These are phyloP conservation scores for Cladosporium sp. DNA, from an alignment of 2,329 filamentous ascomycete genomes.

Conservation along the genomic window DNA sequence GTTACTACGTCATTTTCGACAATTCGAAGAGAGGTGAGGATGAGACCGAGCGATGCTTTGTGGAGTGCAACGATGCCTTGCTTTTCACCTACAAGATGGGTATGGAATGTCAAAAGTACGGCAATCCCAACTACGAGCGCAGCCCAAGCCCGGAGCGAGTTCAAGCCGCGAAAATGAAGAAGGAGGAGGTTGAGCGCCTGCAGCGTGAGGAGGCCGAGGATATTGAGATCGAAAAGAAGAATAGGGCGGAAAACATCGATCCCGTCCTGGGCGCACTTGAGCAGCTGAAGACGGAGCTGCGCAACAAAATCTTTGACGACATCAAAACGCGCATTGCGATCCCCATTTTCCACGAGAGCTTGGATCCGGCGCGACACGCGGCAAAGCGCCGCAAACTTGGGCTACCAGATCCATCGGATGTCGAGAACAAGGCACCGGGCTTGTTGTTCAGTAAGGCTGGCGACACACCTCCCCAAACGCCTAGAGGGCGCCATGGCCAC, in stretches of 20 bases:
- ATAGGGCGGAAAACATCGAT: slow-evolving; percentile 83
- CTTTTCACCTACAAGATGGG: slow-evolving; percentile 92
- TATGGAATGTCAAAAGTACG: slow-evolving; percentile 78
- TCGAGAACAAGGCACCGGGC: slow-evolving; percentile 57
- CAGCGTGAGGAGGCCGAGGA: slow-evolving; percentile 77
- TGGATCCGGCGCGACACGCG: slow-evolving; percentile 78
- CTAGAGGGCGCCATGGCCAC: slow-evolving; percentile 50
- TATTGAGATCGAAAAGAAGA: slow-evolving; percentile 84
- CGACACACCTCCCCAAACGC: slow-evolving; percentile 66
- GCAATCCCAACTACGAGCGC: slow-evolving; percentile 63
- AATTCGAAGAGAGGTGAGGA: slow-evolving; percentile 73
- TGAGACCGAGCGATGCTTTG: slow-evolving; percentile 79
- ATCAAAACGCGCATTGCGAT: slow-evolving; percentile 85
- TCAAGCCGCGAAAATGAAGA: slow-evolving; percentile 52
- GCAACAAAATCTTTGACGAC: slow-evolving; percentile 82
- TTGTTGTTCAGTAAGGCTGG: slow-evolving; percentile 50
- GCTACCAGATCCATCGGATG: slow-evolving; percentile 63
- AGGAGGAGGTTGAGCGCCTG: slow-evolving; percentile 66
- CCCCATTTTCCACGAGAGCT: slow-evolving; percentile 74
- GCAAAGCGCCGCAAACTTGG: slow-evolving; percentile 79
- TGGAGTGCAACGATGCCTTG: slow-evolving; percentile 73
- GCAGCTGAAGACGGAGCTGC: slow-evolving; percentile 75
- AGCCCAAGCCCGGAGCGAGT: slow-evolving; percentile 55
- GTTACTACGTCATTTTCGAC: slow-evolving; percentile 91
- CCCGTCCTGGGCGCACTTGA: slow-evolving; percentile 83